Percentiles rank a stretch among this genome's conserved stretches.
Conservation (phyloP, 768 basidiomycete species). For the Trametes maxima region DNA sequence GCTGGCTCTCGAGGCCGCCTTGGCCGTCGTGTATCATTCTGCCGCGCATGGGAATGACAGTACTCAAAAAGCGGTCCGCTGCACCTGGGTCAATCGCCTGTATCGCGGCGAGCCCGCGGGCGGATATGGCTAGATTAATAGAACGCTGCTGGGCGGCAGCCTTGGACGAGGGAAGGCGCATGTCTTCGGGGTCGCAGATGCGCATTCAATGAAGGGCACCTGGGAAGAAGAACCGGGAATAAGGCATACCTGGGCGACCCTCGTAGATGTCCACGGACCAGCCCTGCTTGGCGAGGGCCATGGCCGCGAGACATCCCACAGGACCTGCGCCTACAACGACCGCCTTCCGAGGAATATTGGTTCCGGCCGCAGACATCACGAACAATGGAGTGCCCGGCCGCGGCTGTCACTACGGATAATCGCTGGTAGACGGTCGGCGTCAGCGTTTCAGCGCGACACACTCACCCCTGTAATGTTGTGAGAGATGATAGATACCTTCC, state of each 20-base stretch:
- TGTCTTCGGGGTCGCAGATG: conserved; percentile 48
- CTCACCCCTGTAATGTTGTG: not conserved
- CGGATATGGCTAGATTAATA: conserved; percentile 95
- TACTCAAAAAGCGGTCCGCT: conserved; percentile 69
- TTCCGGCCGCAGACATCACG: conserved; percentile 7
- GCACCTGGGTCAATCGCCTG: conserved; percentile 73
- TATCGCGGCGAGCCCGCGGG: conserved; percentile 88
- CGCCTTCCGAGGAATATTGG: conserved; percentile 42
- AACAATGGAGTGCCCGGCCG: conserved; percentile 1
- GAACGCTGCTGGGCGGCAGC: conserved; percentile 74
- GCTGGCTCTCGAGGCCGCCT: conserved; percentile 78
- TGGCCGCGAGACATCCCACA: conserved; percentile 89
- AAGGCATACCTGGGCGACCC: conserved; percentile 65
- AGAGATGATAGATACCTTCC: conserved; percentile 3
- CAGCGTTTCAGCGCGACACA: conserved; percentile 7
- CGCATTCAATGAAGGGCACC: conserved; percentile 17
- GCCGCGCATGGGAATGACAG: conserved; percentile 91
- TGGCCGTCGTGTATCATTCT: conserved; percentile 88
- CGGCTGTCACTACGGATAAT: conserved; percentile 19
- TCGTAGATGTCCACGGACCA: conserved; percentile 86
- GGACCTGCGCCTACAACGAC: conserved; percentile 88
- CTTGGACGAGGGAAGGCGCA: conserved; percentile 72
- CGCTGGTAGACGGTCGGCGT: conserved; percentile 7
- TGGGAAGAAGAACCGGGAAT: conserved; percentile 21
- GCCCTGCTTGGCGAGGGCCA: conserved; percentile 82